Conservation (phyloP, 2,329 filamentous ascomycete species). For the Talaromyces sp. region DNA sequence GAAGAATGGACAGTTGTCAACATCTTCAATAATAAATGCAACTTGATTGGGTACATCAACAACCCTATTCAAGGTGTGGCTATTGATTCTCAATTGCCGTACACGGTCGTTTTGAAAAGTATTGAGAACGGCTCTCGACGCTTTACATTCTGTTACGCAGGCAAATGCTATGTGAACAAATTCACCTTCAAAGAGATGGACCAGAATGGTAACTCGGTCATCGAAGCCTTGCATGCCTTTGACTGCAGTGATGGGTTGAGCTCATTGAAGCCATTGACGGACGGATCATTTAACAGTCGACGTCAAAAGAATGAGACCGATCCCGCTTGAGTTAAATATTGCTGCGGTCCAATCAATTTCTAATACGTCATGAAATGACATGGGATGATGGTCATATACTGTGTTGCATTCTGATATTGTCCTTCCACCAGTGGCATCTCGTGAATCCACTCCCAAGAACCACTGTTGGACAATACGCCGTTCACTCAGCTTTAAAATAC, state of each 20-base stretch:
- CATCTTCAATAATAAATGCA: conserved; percentile 14
- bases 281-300: not conserved
- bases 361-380: not conserved
- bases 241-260: not conserved
- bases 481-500: not conserved
- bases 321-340: not conserved
- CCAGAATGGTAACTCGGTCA: not conserved
- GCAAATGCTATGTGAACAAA: conserved; percentile 1
- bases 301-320: not conserved
- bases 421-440: not conserved
- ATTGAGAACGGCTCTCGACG: not conserved
- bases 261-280: not conserved
- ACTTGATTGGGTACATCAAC: conserved; percentile 4
- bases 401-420: not conserved
- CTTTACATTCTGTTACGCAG: conserved; percentile 16
- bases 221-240: conserved; percentile 15
- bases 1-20: conserved; percentile 2
- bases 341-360: not conserved
- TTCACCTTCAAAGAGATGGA: conserved; percentile 3
- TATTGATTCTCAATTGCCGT: conserved; percentile 13
- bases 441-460: not conserved
- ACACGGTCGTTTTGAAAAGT: not conserved
- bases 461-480: not conserved
- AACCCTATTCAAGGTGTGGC: conserved; percentile 1
- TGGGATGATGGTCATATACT: not conserved